phyloP scores from a whole-genome alignment of 305 asterid species.

The Fraxinus ornus region DNA sequence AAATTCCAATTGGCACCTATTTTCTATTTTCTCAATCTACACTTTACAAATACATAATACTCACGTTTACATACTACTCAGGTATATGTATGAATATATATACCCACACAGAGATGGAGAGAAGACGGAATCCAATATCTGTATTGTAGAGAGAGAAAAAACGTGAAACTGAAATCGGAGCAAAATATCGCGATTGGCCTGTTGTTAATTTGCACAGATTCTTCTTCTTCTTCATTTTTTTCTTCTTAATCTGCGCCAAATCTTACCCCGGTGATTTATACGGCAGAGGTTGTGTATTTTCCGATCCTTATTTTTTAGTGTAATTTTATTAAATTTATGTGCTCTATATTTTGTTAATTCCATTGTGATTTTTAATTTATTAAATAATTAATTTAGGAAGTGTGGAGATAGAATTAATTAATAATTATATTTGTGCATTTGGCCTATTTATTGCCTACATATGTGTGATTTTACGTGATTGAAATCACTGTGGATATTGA shows the following conservation, averaged over 20 bases:
- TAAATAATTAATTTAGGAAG: not conserved
- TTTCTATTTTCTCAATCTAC: not conserved
- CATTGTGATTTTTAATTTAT: not conserved
- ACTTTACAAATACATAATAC: not conserved
- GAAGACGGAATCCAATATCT: not conserved
- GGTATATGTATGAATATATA: not conserved
- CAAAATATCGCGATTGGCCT: not conserved
- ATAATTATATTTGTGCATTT: not conserved
- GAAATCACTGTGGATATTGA: conserved; percentile 27
- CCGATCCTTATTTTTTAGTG: not conserved
- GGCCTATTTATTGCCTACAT: not conserved
- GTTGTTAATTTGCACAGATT: not conserved
- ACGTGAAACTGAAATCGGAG: conserved; percentile 5
- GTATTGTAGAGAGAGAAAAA: not conserved
- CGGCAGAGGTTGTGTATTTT: not conserved
- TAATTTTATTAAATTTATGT: not conserved
- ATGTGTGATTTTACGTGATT: conserved; percentile 19
- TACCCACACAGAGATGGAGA: not conserved
- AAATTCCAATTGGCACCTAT: not conserved
- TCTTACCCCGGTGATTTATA: not conserved
- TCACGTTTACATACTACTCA: not conserved
- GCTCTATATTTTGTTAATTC: not conserved
- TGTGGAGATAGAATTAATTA: not conserved
- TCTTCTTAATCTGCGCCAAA: not conserved
- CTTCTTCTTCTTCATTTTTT: not conserved